Evolutionary conservation across 2,329 filamentous ascomycete species (phyloP), one percentile per base, ranked within the genome.

Genomic region (Calonectria ilicicola): DNA sequence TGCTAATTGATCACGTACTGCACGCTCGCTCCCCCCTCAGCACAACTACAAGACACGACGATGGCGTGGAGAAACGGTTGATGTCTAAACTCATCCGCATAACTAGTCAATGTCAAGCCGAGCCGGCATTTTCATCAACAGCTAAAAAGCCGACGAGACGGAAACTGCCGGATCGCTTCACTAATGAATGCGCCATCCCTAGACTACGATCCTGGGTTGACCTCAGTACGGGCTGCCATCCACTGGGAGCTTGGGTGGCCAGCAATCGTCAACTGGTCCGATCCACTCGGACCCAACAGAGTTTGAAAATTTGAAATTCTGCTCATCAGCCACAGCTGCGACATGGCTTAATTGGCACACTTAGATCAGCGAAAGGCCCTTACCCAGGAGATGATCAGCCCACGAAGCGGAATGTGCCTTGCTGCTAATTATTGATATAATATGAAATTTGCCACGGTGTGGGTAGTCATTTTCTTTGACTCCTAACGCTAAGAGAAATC

Each of bases 241-340:
- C 21, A 27, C 32, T 40, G 35, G 21, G 8, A 21, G 23, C 44
- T 4, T 10, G n/a, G 44, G 44, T 23, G 10, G 44, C 51, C 29
- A 38, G 29, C 51, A 26, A 40, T 38, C 21, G 32, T 60, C 26
- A 58, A 47, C 44, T 58, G 21, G 35, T 21, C 21, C 17, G 32
- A 60, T 32, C 29, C n/a, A n/a, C n/a, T 40, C 32, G 26, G n/a
- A 35, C 32, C 53, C 32, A 17, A 38, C 32, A 60, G 40, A 32
- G 38, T 63, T 63, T 63, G 58, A 29, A 40, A 60, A 42, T 32
- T 62, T 63, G 49, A 58, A 65, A 58, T 53, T 70, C 35, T 46
- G 21, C 58, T 74, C 49, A 74, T 64, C 66, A 75, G 72, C 76
- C 76, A 75, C 76, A 44, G 14, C 21, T 35, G 35, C 15, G 10